Conservation (phyloP, 345 rosid species). For the Aethionema arabicum region DNA sequence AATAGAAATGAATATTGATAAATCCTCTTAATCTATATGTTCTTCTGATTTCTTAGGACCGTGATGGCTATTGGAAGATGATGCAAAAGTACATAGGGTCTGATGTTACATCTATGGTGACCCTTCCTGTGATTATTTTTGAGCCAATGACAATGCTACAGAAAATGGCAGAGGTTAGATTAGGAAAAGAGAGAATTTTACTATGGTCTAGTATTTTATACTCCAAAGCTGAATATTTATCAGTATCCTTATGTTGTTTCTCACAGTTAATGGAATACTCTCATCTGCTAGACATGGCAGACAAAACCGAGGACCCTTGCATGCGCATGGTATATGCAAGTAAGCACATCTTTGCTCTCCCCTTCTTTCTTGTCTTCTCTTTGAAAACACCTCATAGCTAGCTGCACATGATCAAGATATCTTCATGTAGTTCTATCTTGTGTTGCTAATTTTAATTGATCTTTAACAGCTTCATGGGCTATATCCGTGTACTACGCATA, state of each 20-base stretch:
- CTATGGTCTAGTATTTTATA: too few relatives aligned
- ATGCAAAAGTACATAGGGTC: conserved; percentile 36
- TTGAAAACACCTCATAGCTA: not conserved
- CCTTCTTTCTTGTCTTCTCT: not conserved
- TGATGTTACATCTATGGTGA: conserved; percentile 91
- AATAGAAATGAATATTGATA: too few relatives aligned
- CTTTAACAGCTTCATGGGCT: conserved; percentile 44
- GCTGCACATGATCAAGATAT: not conserved
- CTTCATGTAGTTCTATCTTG: not conserved
- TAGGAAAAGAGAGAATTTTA: too few relatives aligned
- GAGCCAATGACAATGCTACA: conserved; percentile 88
- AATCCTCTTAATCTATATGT: not conserved
- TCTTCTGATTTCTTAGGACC: conserved; percentile 17
- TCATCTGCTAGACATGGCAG: conserved; percentile 71
- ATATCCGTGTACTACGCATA: conserved; percentile 45
- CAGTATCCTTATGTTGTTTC: conserved; percentile 4
- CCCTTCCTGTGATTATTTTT: conserved; percentile 85
- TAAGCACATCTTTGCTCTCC: conserved; percentile 34
- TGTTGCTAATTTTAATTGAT: conserved; percentile 8
- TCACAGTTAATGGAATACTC: conserved; percentile 92
- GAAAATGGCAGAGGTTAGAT: conserved; percentile 85
- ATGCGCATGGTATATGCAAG: conserved; percentile 88
- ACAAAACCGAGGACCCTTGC: conserved; percentile 82
- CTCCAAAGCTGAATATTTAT: not conserved
- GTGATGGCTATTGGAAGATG: conserved; percentile 35